phyloP scores from a whole-genome alignment of 2,329 filamentous ascomycete species.

The Lasiodiplodia hormozganensis region DNA sequence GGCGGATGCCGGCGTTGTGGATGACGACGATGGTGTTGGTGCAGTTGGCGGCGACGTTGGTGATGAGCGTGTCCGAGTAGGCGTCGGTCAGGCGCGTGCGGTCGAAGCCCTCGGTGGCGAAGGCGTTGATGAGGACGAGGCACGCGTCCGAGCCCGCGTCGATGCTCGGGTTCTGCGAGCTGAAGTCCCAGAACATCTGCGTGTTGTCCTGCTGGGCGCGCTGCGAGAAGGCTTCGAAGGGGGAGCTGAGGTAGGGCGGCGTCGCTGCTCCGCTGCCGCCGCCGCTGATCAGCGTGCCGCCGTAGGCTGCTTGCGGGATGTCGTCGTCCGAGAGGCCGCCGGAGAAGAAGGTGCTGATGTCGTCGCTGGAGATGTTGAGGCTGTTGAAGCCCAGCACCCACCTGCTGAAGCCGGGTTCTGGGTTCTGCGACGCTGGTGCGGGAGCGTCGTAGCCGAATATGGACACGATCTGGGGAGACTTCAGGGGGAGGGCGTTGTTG shows the following conservation, averaged over 20 bases:
- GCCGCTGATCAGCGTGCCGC: conserved; percentile 74
- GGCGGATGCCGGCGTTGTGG: conserved; percentile 47
- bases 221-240: conserved; percentile 68
- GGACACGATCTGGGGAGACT: conserved; percentile 32
- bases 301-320: conserved; percentile 9
- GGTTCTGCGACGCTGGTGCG: neutral
- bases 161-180: conserved; percentile 58
- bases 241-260: conserved; percentile 81
- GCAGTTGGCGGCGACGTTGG: conserved; percentile 66
- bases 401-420: neutral
- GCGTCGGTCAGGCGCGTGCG: conserved; percentile 62
- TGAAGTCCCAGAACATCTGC: conserved; percentile 11
- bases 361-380: conserved; percentile 1
- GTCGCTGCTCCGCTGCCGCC: conserved; percentile 91
- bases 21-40: conserved; percentile 48
- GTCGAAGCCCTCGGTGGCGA: conserved; percentile 59
- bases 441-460: conserved; percentile 10
- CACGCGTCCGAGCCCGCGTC: conserved; percentile 45
- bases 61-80: conserved; percentile 53
- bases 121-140: conserved; percentile 58
- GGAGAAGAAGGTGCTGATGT: neutral
- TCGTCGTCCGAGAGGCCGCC: neutral
- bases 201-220: conserved; percentile 65
- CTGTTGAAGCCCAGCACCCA: neutral
- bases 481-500: conserved; percentile 74